Conservation (phyloP, 2,329 filamentous ascomycete genomes). For the Didymella keratinophila region DNA sequence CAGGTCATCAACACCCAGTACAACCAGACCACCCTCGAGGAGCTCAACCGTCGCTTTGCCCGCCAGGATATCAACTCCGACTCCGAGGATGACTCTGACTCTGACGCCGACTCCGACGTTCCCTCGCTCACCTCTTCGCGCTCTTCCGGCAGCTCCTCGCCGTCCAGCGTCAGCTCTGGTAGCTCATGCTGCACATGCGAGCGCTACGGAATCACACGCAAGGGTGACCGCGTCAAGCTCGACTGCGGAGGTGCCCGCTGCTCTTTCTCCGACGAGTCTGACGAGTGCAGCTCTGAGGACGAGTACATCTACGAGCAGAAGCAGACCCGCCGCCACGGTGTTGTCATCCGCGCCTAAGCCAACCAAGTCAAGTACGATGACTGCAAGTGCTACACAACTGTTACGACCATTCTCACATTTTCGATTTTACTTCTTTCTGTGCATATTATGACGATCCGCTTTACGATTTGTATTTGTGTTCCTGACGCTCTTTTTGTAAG, state of each 20-base stretch:
- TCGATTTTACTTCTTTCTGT: conserved; percentile 34
- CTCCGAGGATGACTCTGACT: conserved; percentile 73
- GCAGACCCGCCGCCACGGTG: conserved; percentile 57
- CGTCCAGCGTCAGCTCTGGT: conserved; percentile 67
- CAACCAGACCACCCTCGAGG: conserved; percentile 76
- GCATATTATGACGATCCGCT: conserved; percentile 35
- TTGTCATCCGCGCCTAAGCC: conserved; percentile 52
- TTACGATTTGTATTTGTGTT: conserved; percentile 28
- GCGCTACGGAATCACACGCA: conserved; percentile 94
- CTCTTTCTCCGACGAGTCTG: conserved; percentile 77
- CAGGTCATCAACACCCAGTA: conserved; percentile 86
- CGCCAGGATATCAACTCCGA: conserved; percentile 66
- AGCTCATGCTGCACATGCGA: conserved; percentile 82
- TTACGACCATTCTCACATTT: conserved; percentile 24
- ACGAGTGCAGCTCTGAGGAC: conserved; percentile 75
- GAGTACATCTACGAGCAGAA: conserved; percentile 62
- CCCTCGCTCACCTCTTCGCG: conserved; percentile 71
- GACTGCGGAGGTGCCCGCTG: conserved; percentile 92
- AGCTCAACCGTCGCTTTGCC: conserved; percentile 79
- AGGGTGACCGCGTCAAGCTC: conserved; percentile 91
- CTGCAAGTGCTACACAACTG: conserved; percentile 11
- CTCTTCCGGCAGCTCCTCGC: conserved; percentile 72
- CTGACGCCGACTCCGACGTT: conserved; percentile 70
- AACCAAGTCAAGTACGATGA: conserved; percentile 26
- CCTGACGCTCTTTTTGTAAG: conserved; percentile 20